Base-by-base conservation (phyloP, 352 stramenopile species). In the Phytophthora pluvialis region DNA sequence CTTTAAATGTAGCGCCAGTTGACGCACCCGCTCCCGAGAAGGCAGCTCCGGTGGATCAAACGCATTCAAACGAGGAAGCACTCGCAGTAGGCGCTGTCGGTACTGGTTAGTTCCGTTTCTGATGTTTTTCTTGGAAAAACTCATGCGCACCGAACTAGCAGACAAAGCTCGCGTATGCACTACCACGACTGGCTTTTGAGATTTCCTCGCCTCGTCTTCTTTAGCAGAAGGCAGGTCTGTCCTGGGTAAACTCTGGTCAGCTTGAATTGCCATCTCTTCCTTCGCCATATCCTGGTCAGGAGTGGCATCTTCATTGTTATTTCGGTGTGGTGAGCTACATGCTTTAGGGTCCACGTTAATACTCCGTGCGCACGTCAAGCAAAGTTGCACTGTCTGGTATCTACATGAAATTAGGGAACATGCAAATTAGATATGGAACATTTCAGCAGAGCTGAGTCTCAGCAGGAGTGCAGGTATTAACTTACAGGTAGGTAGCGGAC, bases 341-440 rank as follows among this genome's bases (percentile, higher is more conserved):
- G 16, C 15, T 36, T 58, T 55, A 5, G 42, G 9, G 3, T 60
- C 48, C 11, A 65, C 10, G 1, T 75, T 81, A 31, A 86, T 66
- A 6, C 48, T 43, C 9, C 66, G 36, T 10, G 78, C 67, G 25
- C 78, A 86, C 12, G 51, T 15, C 10, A 81, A 72, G 18, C 78
- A 86, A 32, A 86, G 31, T 11, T 70, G 72, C 10, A 78, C 52
- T 12, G 72, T 86, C 42, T 81, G 77, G 29, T 86, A 86, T 5
- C 77, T 86, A 21, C 25, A 47, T 11, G 12, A 11, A 56, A 26
- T 3, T 8, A 39, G 45, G 7, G 21, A 2, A 26, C 7, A 10
- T 42, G 18, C 9, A 28, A 43, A 33, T 50, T 40, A 59, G 51
- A 60, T 16, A 10, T 35, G 6, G 12, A 36, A n/a, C 4, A 28